Percentiles rank a stretch among this genome's conserved stretches.
Conservation (phyloP, 805 yeast species). For the Hemisphaericaspora nanyangensis region DNA sequence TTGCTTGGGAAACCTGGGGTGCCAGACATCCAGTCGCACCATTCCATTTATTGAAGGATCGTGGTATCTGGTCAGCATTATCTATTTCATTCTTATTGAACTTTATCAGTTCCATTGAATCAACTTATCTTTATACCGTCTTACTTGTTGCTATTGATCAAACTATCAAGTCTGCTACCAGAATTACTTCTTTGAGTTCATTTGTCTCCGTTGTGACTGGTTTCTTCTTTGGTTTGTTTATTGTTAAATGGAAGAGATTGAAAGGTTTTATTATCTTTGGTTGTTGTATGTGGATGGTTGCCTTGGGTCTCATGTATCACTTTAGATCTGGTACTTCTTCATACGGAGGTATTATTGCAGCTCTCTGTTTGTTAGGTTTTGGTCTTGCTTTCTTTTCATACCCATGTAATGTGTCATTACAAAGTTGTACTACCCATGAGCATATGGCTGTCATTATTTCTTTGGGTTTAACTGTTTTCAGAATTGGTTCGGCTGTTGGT, state of each 20-base stretch:
- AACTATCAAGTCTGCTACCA: conserved; percentile 57
- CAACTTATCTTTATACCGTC: conserved; percentile 65
- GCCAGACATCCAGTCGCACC: conserved; percentile 67
- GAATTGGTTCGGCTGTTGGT: conserved; percentile 64
- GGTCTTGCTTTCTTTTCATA: conserved; percentile 75
- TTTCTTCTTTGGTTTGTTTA: conserved; percentile 51
- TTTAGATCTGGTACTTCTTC: conserved; percentile 48
- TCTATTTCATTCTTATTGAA: conserved; percentile 54
- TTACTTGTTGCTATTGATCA: conserved; percentile 61
- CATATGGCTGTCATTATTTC: conserved; percentile 62
- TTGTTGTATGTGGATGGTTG: conserved; percentile 50
- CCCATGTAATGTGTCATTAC: conserved; percentile 58
- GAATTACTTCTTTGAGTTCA: conserved; percentile 59
- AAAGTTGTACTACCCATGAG: conserved; percentile 57
- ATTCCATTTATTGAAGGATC: conserved; percentile 52
- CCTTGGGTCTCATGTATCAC: conserved; percentile 57
- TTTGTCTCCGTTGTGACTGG: conserved; percentile 64
- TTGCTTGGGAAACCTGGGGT: conserved; percentile 53
- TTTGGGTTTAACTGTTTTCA: conserved; percentile 52
- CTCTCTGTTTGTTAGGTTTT: conserved; percentile 60
- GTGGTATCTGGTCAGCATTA: conserved; percentile 74
- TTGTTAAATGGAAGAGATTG: conserved; percentile 48
- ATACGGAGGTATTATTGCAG: conserved; percentile 57
- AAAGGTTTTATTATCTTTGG: conserved; percentile 63
- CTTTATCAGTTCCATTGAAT: conserved; percentile 65